These are phyloP conservation scores for Xylariomycetidae sp. DNA, from an alignment of 2,329 filamentous ascomycete species.

Conservation along the genomic window DNA sequence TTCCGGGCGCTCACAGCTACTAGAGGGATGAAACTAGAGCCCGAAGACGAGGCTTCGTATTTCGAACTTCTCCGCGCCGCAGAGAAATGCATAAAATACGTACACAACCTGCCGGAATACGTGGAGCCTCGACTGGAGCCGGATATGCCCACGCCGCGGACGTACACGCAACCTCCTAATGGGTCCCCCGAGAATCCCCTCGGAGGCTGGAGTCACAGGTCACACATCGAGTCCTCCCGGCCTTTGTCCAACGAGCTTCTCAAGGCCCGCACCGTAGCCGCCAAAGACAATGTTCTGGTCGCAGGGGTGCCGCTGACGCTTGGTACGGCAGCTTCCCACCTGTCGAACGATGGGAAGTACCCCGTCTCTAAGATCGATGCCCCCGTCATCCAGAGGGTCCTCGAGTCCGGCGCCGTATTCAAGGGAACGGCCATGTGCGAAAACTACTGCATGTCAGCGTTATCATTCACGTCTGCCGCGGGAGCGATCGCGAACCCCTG, in stretches of 20 bases:
- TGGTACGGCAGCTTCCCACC: constrained; percentile 28
- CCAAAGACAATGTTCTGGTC: constrained; percentile 33
- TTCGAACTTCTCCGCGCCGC: not conserved
- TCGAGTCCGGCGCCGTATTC: constrained; percentile 29
- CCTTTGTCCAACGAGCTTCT: constrained; percentile 13
- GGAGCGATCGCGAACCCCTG: constrained; percentile 33
- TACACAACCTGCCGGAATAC: not conserved
- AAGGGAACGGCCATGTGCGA: constrained; percentile 33
- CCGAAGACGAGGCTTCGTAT: not conserved
- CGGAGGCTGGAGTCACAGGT: constrained; percentile 33
- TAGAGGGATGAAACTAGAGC: not conserved
- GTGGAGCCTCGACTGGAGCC: not conserved
- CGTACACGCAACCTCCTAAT: no score
- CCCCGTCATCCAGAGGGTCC: constrained; percentile 27
- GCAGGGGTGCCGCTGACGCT: constrained; percentile 30
- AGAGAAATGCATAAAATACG: not conserved
- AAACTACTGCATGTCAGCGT: constrained; percentile 31
- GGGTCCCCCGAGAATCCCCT: not conserved
- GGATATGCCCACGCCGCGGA: not conserved
- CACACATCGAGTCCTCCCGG: constrained; percentile 19
- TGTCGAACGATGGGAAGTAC: constrained; percentile 21
- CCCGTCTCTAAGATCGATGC: constrained; percentile 31
- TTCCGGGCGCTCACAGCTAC: not conserved
- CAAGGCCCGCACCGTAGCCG: constrained; percentile 19
- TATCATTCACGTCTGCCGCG: constrained; percentile 31